Evolutionary conservation across 768 basidiomycete genomes (phyloP).

Genomic region (Lactifluus hygrophoroides): DNA sequence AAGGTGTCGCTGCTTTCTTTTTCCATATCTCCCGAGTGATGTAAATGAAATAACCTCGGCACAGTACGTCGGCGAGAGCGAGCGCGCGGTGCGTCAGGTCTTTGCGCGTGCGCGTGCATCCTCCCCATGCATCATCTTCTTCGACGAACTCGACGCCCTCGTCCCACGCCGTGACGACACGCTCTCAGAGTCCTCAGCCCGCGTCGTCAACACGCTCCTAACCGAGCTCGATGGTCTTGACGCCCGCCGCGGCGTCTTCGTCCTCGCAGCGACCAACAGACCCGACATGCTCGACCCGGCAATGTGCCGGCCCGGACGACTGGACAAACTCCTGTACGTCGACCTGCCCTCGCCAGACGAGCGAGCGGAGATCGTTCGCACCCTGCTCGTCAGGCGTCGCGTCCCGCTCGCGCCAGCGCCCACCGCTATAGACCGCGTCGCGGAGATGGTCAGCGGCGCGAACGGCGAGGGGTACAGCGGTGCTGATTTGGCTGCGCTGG

Average conservation of each 20-base stretch:
- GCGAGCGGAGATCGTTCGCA: constrained; percentile 76
- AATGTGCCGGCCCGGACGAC: constrained; percentile 92
- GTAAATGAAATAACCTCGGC: not conserved
- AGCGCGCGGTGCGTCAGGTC: constrained; percentile 88
- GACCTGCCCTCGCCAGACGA: constrained; percentile 71
- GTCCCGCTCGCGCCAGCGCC: constrained; percentile 48
- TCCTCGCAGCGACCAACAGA: constrained; percentile 90
- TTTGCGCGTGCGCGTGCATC: constrained; percentile 92
- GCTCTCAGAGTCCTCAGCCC: constrained; percentile 86
- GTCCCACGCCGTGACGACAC: constrained; percentile 82
- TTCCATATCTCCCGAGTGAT: not conserved
- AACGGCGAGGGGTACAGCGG: constrained; percentile 85
- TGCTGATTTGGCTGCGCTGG: constrained; percentile 81
- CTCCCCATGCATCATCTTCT: constrained; percentile 91
- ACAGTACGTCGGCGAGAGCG: constrained; percentile 96
- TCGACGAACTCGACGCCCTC: constrained; percentile 89
- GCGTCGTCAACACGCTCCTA: constrained; percentile 89
- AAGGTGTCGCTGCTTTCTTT: constrained; percentile 48
- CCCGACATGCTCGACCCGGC: constrained; percentile 98
- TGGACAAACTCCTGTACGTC: constrained; percentile 92
- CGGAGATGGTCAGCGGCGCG: constrained; percentile 43
- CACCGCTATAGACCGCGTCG: constrained; percentile 26
- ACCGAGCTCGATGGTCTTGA: constrained; percentile 93
- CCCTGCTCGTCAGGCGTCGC: constrained; percentile 45
- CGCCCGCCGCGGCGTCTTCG: constrained; percentile 77